Conservation (phyloP, 108 stramenopile species). For the Cyclotella atomus region DNA sequence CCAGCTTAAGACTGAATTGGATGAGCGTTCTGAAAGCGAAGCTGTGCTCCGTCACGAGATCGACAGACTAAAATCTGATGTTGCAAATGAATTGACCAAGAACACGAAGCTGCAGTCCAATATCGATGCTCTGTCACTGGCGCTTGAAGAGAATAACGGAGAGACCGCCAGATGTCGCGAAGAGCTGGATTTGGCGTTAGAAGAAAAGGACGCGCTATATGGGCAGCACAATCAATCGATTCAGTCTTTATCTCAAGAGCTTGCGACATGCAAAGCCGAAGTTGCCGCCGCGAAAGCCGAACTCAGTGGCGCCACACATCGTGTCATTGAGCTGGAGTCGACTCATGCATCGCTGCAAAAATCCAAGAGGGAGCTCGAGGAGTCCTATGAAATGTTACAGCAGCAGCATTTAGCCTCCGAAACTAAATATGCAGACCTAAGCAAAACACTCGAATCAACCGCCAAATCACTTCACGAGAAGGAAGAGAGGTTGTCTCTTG, state of each 20-base stretch:
- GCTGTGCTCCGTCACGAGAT: not conserved
- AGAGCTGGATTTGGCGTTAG: no score
- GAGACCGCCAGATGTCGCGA: no score
- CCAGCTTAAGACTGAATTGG: not conserved
- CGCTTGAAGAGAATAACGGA: conserved; percentile 10
- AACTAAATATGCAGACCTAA: not conserved
- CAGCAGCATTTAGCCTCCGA: not conserved
- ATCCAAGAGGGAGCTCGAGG: not conserved
- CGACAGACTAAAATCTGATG: not conserved
- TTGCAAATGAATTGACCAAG: not conserved
- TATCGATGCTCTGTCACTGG: conserved; percentile 13
- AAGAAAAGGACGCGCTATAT: not conserved
- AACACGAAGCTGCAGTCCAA: conserved; percentile 10
- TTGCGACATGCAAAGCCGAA: not conserved
- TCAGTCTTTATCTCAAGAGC: no score
- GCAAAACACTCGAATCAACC: not conserved
- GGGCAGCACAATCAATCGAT: not conserved
- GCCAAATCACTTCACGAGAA: not conserved
- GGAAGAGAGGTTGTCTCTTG: not conserved
- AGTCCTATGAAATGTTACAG: not conserved
- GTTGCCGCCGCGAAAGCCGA: not conserved
- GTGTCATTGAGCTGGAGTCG: not conserved
- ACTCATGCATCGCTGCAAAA: not conserved
- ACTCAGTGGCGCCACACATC: not conserved
- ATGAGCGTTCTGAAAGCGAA: not conserved